Percentiles rank a stretch among this genome's conserved stretches.
These are phyloP conservation scores for Aspergillus ustus DNA, from an alignment of 2,329 filamentous ascomycete species.

Conservation along the genomic window DNA sequence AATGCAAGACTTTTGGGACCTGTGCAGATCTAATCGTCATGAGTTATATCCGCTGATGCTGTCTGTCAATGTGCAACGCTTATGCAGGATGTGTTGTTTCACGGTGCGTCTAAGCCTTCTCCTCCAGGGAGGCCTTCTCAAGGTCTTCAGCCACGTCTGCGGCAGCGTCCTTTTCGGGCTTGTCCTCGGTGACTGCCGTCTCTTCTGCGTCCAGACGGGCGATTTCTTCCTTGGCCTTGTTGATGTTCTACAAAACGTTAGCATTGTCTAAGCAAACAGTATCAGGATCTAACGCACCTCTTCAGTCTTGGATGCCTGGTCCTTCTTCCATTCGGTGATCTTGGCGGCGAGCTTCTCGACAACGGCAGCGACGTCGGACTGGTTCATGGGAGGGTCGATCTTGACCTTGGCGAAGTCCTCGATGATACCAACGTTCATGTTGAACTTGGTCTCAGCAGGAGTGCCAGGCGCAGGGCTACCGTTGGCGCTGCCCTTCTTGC, in stretches of 20 bases:
- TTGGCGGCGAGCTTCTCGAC: slow-evolving; percentile 92
- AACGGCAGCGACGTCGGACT: slow-evolving; percentile 76
- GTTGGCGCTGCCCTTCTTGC: slow-evolving; percentile 67
- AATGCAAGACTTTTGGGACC: slow-evolving; percentile 30
- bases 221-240: slow-evolving; percentile 95
- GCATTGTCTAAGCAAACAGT: not conserved
- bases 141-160: slow-evolving; percentile 64
- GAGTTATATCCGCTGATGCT: slow-evolving; percentile 23
- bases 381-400: slow-evolving; percentile 85
- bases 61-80: slow-evolving; percentile 22
- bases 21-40: slow-evolving; percentile 27
- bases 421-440: slow-evolving; percentile 86
- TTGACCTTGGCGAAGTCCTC: slow-evolving; percentile 85
- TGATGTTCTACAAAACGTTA: slow-evolving; percentile 74
- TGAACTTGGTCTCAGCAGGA: slow-evolving; percentile 69
- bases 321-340: slow-evolving; percentile 85
- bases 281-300: slow-evolving; percentile 65
- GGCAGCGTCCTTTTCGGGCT: slow-evolving; percentile 61
- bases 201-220: slow-evolving; percentile 79
- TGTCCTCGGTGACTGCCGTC: slow-evolving; percentile 51
- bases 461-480: slow-evolving; percentile 55
- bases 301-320: slow-evolving; percentile 87
- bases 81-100: slow-evolving; percentile 22
- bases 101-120: slow-evolving; percentile 45
- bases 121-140: slow-evolving; percentile 65